Percentiles rank a stretch among this genome's conserved stretches.
Evolutionary conservation across 2,329 filamentous ascomycete species (phyloP).

Genomic region (Aureobasidium sp.): DNA sequence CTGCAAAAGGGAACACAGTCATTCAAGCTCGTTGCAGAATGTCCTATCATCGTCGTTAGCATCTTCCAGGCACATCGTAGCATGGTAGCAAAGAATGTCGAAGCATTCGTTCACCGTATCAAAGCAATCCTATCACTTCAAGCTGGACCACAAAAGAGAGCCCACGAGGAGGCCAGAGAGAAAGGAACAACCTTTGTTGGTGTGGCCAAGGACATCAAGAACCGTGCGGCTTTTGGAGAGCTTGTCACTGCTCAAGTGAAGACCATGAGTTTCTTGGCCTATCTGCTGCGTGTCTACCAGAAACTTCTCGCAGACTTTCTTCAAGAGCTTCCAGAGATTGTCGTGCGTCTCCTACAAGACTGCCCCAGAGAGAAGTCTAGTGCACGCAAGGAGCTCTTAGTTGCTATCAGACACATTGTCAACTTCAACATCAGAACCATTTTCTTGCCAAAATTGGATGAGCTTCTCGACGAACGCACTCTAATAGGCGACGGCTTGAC

Average conservation of each 20-base stretch:
- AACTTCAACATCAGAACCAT: constrained; percentile 98
- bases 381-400: constrained; percentile 87
- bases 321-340: constrained; percentile 74
- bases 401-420: constrained; percentile 96
- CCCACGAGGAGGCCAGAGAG: constrained; percentile 75
- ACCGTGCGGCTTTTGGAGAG: constrained; percentile 88
- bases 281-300: constrained; percentile 80
- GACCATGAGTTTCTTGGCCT: constrained; percentile 97
- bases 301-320: constrained; percentile 84
- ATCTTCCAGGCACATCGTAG: constrained; percentile 89
- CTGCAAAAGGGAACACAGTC: constrained; percentile 93
- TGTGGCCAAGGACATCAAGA: constrained; percentile 88
- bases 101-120: constrained; percentile 86
- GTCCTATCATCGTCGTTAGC: constrained; percentile 96
- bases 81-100: constrained; percentile 77
- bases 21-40: constrained; percentile 96
- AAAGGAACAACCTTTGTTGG: constrained; percentile 82
- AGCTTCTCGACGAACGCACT: constrained; percentile 87
- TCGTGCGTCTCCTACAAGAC: constrained; percentile 85
- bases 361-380: constrained; percentile 92
- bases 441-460: constrained; percentile 89
- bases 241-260: constrained; percentile 98
- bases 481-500: constrained; percentile 93
- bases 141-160: constrained; percentile 86
- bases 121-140: constrained; percentile 83